A percentile compares a stretch with the other conserved stretches of the same genome.
These are phyloP conservation scores for Colletotrichum sp. DNA, from an alignment of 2,329 filamentous ascomycete species.

Conservation along the genomic window DNA sequence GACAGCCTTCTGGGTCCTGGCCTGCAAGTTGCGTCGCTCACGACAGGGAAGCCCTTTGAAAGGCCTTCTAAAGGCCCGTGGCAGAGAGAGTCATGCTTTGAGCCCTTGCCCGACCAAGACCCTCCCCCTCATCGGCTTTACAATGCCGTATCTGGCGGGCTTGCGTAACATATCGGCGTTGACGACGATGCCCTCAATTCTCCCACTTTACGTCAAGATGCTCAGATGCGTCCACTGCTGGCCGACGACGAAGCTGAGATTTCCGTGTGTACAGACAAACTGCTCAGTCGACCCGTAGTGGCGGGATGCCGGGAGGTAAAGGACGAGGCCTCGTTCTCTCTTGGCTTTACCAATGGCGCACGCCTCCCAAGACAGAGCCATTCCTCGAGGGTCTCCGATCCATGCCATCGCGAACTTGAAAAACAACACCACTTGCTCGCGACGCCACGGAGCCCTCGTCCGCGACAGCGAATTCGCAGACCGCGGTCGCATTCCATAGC, in stretches of 20 bases:
- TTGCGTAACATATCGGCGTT: not conserved
- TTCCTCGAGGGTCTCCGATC: not conserved
- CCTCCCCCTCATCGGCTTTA: slow-evolving; percentile 6
- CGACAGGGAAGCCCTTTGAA: not conserved
- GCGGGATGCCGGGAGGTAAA: not conserved
- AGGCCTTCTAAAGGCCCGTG: not conserved
- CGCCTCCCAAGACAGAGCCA: not conserved
- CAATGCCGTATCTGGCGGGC: not conserved
- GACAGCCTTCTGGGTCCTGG: slow-evolving; percentile 8
- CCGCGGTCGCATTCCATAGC: not conserved
- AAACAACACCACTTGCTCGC: not conserved
- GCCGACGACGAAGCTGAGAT: not conserved
- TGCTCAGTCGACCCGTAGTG: not conserved
- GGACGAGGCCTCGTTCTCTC: not conserved
- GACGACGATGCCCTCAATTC: not conserved
- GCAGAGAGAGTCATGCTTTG: not conserved
- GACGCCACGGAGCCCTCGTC: not conserved
- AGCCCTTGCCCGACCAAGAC: not conserved
- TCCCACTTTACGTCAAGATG: slow-evolving; percentile 3
- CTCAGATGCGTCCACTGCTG: not conserved
- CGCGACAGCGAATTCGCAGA: not conserved
- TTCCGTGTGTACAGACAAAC: not conserved
- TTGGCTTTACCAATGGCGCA: not conserved
- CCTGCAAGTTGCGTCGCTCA: not conserved
- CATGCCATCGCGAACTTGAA: slow-evolving; percentile 4